phyloP scores from a whole-genome alignment of 768 basidiomycete species.

The Pulveroboletus sp. region DNA sequence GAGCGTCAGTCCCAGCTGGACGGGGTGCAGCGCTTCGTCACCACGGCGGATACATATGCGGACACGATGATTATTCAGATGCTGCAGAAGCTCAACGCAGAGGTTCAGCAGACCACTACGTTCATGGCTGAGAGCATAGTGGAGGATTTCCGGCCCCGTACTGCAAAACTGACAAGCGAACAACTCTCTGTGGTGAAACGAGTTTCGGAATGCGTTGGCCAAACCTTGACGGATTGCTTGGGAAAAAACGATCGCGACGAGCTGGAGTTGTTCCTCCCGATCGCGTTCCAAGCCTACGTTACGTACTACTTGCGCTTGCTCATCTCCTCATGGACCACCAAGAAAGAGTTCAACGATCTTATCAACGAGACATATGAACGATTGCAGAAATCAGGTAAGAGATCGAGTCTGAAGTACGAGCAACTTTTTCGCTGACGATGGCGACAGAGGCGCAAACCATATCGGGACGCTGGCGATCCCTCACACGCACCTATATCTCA shows the following conservation, averaged over 20 bases:
- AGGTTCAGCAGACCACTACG: conserved; percentile 8
- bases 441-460: conserved; percentile 6
- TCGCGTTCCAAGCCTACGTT: conserved; percentile 9
- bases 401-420: not conserved
- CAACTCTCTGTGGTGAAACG: not conserved
- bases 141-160: not conserved
- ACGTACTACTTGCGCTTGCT: not conserved
- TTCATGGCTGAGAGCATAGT: conserved; percentile 6
- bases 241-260: not conserved
- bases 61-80: conserved; percentile 4
- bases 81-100: conserved; percentile 12
- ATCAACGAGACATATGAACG: conserved; percentile 6
- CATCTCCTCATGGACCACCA: conserved; percentile 12
- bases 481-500: conserved; percentile 9
- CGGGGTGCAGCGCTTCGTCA: not conserved
- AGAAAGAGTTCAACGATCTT: not conserved
- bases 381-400: conserved; percentile 7
- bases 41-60: conserved; percentile 4
- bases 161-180: not conserved
- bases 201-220: not conserved
- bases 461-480: conserved; percentile 11
- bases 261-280: conserved; percentile 2
- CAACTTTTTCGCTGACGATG: not conserved
- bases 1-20: conserved; percentile 5
- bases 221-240: not conserved